phyloP scores from a whole-genome alignment of 2,329 filamentous ascomycete species.

The Microdochium nivale region DNA sequence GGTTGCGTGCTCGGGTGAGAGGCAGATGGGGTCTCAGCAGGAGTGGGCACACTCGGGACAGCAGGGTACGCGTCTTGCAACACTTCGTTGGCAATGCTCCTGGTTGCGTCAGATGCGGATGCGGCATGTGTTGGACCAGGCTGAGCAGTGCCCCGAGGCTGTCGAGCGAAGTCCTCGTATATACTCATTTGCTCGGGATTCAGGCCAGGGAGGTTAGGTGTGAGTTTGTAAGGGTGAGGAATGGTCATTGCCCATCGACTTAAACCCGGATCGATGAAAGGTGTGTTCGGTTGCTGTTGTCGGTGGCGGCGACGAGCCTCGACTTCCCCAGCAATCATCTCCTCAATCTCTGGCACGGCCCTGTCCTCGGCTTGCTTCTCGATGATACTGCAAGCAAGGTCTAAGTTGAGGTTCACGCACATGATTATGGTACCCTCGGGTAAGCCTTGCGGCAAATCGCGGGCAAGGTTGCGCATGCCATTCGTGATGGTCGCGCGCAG shows the following conservation, averaged over 20 bases:
- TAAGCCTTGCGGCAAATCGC: constrained; percentile 67
- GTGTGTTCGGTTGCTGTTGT: constrained; percentile 66
- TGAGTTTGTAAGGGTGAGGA: constrained; percentile 84
- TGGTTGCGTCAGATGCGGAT: constrained; percentile 51
- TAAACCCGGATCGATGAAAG: constrained; percentile 73
- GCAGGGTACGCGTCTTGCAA: constrained; percentile 53
- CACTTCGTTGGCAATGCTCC: constrained; percentile 54
- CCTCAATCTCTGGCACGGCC: constrained; percentile 88
- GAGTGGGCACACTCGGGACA: constrained; percentile 49
- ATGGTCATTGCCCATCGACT: constrained; percentile 92
- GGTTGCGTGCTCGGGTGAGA: constrained; percentile 44
- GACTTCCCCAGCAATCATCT: constrained; percentile 76
- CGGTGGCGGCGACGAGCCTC: constrained; percentile 71
- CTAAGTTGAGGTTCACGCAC: constrained; percentile 97
- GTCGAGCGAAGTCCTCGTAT: constrained; percentile 91
- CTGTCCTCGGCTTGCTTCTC: constrained; percentile 94
- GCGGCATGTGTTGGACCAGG: constrained; percentile 46
- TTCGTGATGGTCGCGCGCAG: constrained; percentile 95
- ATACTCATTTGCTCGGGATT: constrained; percentile 91
- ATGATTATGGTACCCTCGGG: constrained; percentile 94
- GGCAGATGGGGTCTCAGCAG: constrained; percentile 49
- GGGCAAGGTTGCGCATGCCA: constrained; percentile 70
- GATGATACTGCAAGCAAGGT: constrained; percentile 85
- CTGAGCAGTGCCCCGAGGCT: constrained; percentile 58
- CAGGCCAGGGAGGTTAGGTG: constrained; percentile 58